Base-by-base conservation (phyloP, 805 yeast genomes). In the Jamesozyma hellenica region DNA sequence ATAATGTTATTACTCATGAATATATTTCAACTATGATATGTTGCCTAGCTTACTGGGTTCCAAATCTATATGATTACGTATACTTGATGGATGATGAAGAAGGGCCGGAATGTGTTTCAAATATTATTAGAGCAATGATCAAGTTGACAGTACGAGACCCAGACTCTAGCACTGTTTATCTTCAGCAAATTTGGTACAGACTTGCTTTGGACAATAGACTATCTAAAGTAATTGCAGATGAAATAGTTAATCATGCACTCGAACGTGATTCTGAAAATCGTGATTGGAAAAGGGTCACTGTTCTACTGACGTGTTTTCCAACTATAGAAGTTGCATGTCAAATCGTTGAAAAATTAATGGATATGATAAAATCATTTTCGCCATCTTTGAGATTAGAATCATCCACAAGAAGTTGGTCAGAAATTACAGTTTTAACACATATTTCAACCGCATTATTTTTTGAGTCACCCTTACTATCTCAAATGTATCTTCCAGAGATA, bases 231-330 rank as follows among this genome's bases (percentile, higher is more conserved):
- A 63, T 83, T 16, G 68, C 82, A 12, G 87, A 82, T 45, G 95
- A 82, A 51, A 72, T 82, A 23, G 74, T 82, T 6, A 72, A 76
- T 1, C 77, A 77, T 47, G 80, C 86, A 1, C 70, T 82, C 48
- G 88, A 82, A 46, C 73, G 77, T 47, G 79, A 79, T 44, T 77
- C 82, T 17, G 83, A 79, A 45, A 79, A 79, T 3, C 71, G 73
- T 25, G 76, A 71, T 36, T 81, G 82, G 83, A 68, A 70, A 17
- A 74, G 70, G 32, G 70, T 78, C 6, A 71, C 79, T 3, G 67
- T 79, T 0, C 67, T 80, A 14, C 63, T 84, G 47, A 70, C 80
- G 0, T 54, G 74, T 17, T 65, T 73, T 13, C 85, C 94, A 3
- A 76, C 88, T 1, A 64, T 77, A 16, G 82, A 78, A 45, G 66